Conservation (phyloP, 306 rosid species). For the Acmispon strigosus region DNA sequence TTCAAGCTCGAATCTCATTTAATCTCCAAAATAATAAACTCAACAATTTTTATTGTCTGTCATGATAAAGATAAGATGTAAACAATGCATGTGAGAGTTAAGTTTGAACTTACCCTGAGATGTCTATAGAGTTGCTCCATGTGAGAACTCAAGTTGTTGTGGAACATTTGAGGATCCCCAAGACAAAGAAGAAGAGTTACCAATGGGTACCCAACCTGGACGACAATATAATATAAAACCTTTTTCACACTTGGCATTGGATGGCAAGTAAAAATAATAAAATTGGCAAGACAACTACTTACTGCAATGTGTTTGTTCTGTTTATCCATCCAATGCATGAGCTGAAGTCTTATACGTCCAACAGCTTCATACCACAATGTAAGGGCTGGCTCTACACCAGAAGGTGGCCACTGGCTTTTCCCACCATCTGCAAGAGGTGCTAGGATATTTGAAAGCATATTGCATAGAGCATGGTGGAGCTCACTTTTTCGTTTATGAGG, state of each 20-base stretch:
- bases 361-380: conserved; percentile 97
- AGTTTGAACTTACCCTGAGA: conserved; percentile 68
- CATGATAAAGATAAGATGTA: conserved; percentile 1
- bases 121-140: conserved; percentile 98
- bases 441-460: conserved; percentile 91
- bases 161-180: conserved; percentile 90
- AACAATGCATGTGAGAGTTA: background rate
- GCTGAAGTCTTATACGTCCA: conserved; percentile 82
- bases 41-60: background rate
- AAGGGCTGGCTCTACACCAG: conserved; percentile 94
- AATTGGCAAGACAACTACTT: conserved; percentile 25
- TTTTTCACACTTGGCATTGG: background rate
- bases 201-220: conserved; percentile 91
- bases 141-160: conserved; percentile 77
- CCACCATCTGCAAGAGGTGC: conserved; percentile 99
- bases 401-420: conserved; percentile 98
- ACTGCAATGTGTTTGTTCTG: conserved; percentile 98
- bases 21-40: conserved; percentile 3
- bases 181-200: conserved; percentile 97
- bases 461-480: conserved; percentile 95
- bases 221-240: background rate
- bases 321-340: conserved; percentile 94
- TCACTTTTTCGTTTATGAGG: conserved; percentile 98
- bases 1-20: conserved; percentile 4
- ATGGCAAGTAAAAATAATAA: conserved; percentile 4